These are phyloP conservation scores for Pseudogymnoascus sp. DNA, from an alignment of 2,329 filamentous ascomycete genomes.

Conservation along the genomic window DNA sequence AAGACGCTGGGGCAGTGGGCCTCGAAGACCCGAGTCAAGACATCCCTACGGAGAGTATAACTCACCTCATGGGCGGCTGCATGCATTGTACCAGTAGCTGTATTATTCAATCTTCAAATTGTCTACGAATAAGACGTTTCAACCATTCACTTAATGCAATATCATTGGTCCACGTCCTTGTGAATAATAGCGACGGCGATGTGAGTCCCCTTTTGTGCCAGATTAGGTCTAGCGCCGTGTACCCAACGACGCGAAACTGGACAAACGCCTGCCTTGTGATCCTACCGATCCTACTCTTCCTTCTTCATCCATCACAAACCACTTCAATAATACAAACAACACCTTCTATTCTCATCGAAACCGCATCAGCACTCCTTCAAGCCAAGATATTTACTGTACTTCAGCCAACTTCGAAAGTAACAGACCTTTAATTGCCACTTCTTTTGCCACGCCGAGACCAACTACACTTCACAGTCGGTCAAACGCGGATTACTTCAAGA, in stretches of 20 bases:
- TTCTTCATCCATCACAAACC: conserved; percentile 12
- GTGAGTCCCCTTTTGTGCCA: conserved; percentile 1
- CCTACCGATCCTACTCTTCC: conserved; percentile 3
- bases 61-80: neutral
- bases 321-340: conserved; percentile 8
- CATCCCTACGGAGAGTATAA: neutral
- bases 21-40: neutral
- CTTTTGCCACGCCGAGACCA: conserved; percentile 20
- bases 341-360: conserved; percentile 6
- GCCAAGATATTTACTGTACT: conserved; percentile 5
- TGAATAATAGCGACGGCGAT: neutral
- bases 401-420: conserved; percentile 11
- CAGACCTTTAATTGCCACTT: conserved; percentile 21
- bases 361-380: conserved; percentile 4
- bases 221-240: neutral
- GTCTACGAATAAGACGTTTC: neutral
- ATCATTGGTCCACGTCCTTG: neutral
- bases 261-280: neutral
- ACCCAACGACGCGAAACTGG: conserved; percentile 6
- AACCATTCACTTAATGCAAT: neutral
- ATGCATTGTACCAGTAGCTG: conserved; percentile 4
- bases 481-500: conserved; percentile 21
- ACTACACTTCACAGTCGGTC: conserved; percentile 20
- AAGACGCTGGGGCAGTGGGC: neutral
- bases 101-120: conserved; percentile 4